Base-by-base conservation (phyloP, 2,329 filamentous ascomycete genomes). In the Paraconiothyrium sp. region DNA sequence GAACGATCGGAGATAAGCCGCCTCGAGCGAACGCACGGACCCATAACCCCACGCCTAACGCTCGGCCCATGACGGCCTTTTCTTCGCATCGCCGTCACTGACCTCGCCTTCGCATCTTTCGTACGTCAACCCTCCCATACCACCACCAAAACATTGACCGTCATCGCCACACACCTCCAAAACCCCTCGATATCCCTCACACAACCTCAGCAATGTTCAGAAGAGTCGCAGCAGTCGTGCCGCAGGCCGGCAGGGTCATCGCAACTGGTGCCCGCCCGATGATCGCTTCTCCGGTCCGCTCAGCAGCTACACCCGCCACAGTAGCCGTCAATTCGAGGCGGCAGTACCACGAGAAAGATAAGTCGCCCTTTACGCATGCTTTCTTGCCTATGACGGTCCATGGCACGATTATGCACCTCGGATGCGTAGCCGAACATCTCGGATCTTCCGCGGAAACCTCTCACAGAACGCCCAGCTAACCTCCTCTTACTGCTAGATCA, bases 321-420 rank as follows among this genome's bases (percentile, higher is more conserved):
- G 72, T 76, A 66, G 66, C 76, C 64, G 66, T 72, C 61, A 67
- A 74, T 68, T 71, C 78, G 61, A 74, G 81, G 77, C 79, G 87
- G 70, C 80, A 80, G 66, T 90, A 90, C 76, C 88, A 90, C 73
- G 88, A 90, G 79, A 90, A 90, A 84, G 88, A 86, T 86, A 82
- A 80, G 84, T 84, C 49, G 46, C 62, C 54, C 68, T 44, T 43
- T 51, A 24, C 43, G 46, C 35, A 41, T 20, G 16, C 35, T 22
- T 8, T 20, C 37, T 10, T 41, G 2, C 27, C n/a, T 24, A 27
- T 34, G 16, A 65, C 6, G 48, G 65, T 54, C 49, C 22, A 30
- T 57, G 55, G 39, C 49, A 51, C 34, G 16, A 54, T 41, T 24
- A 32, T 24, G 27, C 27, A 48, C 54, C 39, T 49, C 57, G 62